Base-by-base conservation (phyloP, 225 moss, liverwort and hornwort genomes). In the Neckera pumila region DNA sequence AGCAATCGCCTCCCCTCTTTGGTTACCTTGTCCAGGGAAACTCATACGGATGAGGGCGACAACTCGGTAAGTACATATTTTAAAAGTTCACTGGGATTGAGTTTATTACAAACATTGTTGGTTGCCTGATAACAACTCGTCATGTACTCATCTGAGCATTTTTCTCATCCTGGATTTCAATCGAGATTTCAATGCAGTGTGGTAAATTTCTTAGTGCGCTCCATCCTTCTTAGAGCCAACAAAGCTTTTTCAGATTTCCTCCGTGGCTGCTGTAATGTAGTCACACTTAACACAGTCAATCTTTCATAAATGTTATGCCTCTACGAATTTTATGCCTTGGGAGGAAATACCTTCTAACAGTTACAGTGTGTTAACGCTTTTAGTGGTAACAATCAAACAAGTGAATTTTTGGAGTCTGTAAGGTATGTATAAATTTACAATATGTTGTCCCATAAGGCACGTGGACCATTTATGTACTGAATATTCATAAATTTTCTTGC, bases 1-100 rank as follows among this genome's bases (percentile, higher is more conserved):
- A 84, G 76, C 89, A 91, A 89, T 89, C 77, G 87, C 54, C 82
- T 80, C 33, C 90, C 84, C 56, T 76, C 58, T 81, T 80, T 86
- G 76, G 62, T 80, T 78, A 75, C 79, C 70, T 75, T 76, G 81
- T 83, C 79, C 38, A 76, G 49, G 60, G 82, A 88, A 89, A 40
- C 43, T 82, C 85, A 81, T 61, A 77, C 76, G 70, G 86, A 93
- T 54, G 85, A 90, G 43, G 79, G 62, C 73, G 86, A 67, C 58
- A 81, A 80, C 74, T 86, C 63, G 86, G 94, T 94, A 76, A 92
- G 88, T 65, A 42, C 26, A 18, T 42, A 66, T 60, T 34, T 34
- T 63, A 27, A 34, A 17, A 47, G 30, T 70, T 85, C 40, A 65
- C n/a, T 38, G 33, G 69, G 27, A 83, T 75, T 86, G 49, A 71